Evolutionary conservation across 805 yeast genomes (phyloP), one percentile per base, ranked within the genome.

Genomic region (Yamadazyma paraphyllophila): DNA sequence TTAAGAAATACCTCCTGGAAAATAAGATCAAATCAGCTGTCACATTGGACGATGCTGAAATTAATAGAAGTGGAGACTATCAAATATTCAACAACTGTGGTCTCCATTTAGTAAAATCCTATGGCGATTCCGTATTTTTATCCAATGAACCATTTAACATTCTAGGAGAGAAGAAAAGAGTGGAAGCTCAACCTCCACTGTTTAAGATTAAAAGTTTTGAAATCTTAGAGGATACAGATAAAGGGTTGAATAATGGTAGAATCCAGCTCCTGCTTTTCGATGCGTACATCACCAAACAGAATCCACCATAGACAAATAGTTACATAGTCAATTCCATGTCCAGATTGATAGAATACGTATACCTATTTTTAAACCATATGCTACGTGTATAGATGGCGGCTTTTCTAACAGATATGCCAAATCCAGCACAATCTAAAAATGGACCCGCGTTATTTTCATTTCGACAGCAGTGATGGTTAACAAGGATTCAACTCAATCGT

Each of bases 251-350:
- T 46, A 65, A 61, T 32, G 67, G 65, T 10, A 61, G 69, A 41
- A 56, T 68, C 24, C 65, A 65, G 49, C 55, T 72, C 12, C 72
- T 66, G 53, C 53, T 69, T 27, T 68, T 72, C 39, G 75, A 69
- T 44, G 73, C 75, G 0, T 71, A 63, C 50, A 62, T 67, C 15
- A 70, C 72, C 1, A 63, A 58, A 44, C 76, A 71, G 50, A 72
- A 72, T 41, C 75, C 74, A 1, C 63, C 69, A 26, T 65, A 26
- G n/a, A 24, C 8, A 5, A 20, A 20, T 20, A 20, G 24, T 20
- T 14, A 7, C 24, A 15, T 14, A 15, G 24, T 33, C 36, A 33
- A 6, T 14, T 14, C 7, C 6, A 33, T 3, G 6, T 20, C 24
- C 24, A 20, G 3, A 20, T 20, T 20, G 24, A 20, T 20, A 6